Conservation (phyloP, 169 alveolate genomes). For the Perkinsus olseni region DNA sequence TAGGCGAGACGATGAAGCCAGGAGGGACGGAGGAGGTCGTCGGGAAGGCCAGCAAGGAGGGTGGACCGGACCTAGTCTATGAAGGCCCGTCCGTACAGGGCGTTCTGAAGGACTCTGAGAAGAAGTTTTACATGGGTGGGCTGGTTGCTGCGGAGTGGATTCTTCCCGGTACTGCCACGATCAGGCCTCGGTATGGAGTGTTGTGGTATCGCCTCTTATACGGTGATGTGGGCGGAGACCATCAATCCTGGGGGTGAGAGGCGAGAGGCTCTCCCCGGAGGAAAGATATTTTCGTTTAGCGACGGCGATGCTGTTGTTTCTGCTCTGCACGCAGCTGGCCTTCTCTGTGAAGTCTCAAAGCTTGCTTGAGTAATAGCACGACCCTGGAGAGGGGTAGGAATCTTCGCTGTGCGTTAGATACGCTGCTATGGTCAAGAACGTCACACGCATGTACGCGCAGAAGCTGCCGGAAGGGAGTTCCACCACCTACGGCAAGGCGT, state of each 20-base stretch:
- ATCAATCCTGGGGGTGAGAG: neutral
- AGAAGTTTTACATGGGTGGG: neutral
- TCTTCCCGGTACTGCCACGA: neutral
- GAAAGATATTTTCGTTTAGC: neutral
- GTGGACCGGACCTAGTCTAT: neutral
- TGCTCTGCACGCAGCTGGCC: neutral
- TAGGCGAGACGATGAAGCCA: neutral
- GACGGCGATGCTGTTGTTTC: neutral
- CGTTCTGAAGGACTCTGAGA: neutral
- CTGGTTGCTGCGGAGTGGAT: neutral
- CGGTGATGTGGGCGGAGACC: neutral
- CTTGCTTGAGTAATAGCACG: neutral
- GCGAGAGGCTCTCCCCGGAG: neutral
- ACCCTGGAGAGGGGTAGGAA: neutral
- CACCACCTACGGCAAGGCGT: neutral
- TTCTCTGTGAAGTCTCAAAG: neutral
- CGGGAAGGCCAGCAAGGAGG: neutral
- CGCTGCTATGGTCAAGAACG: neutral
- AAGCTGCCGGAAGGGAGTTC: neutral
- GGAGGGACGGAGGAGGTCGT: neutral
- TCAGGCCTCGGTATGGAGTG: neutral
- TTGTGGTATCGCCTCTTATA: neutral
- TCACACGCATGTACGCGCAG: neutral
- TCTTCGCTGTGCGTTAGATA: neutral
- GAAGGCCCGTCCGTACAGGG: neutral